Base-by-base conservation (phyloP, 2,329 filamentous ascomycete genomes). In the Seiridium unicorne region DNA sequence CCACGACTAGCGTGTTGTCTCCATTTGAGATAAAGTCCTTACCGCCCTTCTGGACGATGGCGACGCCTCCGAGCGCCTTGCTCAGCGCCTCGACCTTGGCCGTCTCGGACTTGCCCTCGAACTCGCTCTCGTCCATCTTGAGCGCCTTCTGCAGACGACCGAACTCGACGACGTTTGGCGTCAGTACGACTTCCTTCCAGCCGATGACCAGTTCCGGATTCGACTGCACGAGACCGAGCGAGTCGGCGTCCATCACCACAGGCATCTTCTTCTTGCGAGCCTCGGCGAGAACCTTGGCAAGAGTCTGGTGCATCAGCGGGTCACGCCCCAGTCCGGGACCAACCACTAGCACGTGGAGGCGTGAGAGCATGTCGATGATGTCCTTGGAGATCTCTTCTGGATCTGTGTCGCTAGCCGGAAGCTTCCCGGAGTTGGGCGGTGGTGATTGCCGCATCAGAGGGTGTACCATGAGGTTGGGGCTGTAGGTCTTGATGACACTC, bases 391-490 rank as follows among this genome's bases (percentile, higher is more conserved):
- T 82, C 58, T 79, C 72, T 10, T 79, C 80, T 1, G 89, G 82
- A 65, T 86, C 81, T 10, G 79, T 79, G 59, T 89, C 84, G 57
- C 81, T 76, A 32, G 77, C 73, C 57, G 84, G 77, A 66, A 85
- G 81, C 44, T 70, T 69, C 35, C 59, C 42, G 49, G 59, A 46
- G 5, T 64, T 54, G 77, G 68, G 77, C 4, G 72, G 60, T 9
- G 76, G 71, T 51, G 87, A 85, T 75, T 95, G 92, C 36, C 92
- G 90, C 87, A 99, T 94, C 66, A 97, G 85, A 1, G 95, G 95
- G 75, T 98, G 95, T 9, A 99, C 95, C 94, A 99, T 99, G 35
- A 99, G 83, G 74, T 98, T 97, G 3, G 95, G 95, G 26, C 93
- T 97, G 79, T 98, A 99, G 3, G 92, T 92, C 80, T 99, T 99